Percentiles rank a stretch among this genome's conserved stretches.
Conservation (phyloP, 2,329 filamentous ascomycete genomes). For the Xylariales sp. region DNA sequence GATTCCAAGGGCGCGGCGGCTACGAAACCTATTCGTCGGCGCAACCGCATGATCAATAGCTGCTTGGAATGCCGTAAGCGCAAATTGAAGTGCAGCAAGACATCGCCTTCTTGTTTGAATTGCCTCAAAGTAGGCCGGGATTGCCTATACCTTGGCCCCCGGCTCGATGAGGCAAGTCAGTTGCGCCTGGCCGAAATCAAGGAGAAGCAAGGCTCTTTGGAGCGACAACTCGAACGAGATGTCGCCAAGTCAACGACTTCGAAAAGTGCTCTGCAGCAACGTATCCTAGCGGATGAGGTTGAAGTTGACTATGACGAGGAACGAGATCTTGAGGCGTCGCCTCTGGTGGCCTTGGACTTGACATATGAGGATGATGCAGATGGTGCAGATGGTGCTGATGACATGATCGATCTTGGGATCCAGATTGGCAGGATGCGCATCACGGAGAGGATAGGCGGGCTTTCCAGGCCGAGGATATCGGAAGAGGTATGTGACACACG, state of each 20-base stretch:
- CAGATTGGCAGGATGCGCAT: slow-evolving; percentile 67
- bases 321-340: slow-evolving; percentile 55
- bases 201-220: slow-evolving; percentile 69
- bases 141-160: slow-evolving; percentile 60
- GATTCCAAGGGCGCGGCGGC: slow-evolving; percentile 18
- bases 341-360: slow-evolving; percentile 59
- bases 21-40: slow-evolving; percentile 46
- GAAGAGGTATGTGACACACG: slow-evolving; percentile 53
- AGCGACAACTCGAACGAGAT: slow-evolving; percentile 65
- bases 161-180: slow-evolving; percentile 65
- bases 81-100: slow-evolving; percentile 75
- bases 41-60: slow-evolving; percentile 62
- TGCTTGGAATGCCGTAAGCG: slow-evolving; percentile 55
- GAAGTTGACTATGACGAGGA: slow-evolving; percentile 57
- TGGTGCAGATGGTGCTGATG: slow-evolving; percentile 45
- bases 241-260: slow-evolving; percentile 45
- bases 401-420: slow-evolving; percentile 68
- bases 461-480: slow-evolving; percentile 64
- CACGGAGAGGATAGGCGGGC: slow-evolving; percentile 69
- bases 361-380: slow-evolving; percentile 63
- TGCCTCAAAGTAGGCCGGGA: slow-evolving; percentile 51
- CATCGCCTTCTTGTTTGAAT: slow-evolving; percentile 63
- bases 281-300: slow-evolving; percentile 44
- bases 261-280: slow-evolving; percentile 27
- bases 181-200: slow-evolving; percentile 71